Evolutionary conservation across 1,139 yeast genomes (phyloP).

Genomic region (Candida frijolesensis): DNA sequence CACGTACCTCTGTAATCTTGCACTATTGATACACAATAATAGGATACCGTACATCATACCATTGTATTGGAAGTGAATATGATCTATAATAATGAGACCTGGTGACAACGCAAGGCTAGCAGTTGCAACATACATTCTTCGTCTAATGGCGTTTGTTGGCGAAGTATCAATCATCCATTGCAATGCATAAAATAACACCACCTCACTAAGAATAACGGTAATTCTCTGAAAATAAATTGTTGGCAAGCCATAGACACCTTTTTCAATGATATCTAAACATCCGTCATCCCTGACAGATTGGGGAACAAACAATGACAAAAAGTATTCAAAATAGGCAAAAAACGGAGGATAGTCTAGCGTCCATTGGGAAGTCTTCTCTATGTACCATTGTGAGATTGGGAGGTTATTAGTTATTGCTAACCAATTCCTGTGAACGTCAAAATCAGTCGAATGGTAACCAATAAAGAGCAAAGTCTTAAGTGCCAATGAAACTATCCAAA

Average conservation of each 20-base stretch:
- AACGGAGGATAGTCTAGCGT: conserved; percentile 97
- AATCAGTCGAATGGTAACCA: conserved; percentile 82
- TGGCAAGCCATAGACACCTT: conserved; percentile 71
- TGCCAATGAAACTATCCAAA: conserved; percentile 43
- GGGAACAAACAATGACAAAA: conserved; percentile 73
- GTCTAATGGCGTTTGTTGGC: conserved; percentile 25
- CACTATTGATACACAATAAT: conserved; percentile 71
- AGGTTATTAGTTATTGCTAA: conserved; percentile 82
- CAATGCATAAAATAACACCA: conserved; percentile 66
- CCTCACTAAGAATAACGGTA: conserved; percentile 79
- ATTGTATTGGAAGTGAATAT: conserved; percentile 92
- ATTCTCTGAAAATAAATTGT: conserved; percentile 80
- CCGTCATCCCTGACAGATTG: conserved; percentile 66
- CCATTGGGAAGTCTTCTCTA: conserved; percentile 87
- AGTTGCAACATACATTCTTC: conserved; percentile 73
- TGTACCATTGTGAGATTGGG: conserved; percentile 82
- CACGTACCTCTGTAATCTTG: conserved; percentile 58
- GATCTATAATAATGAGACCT: conserved; percentile 84
- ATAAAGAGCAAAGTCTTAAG: conserved; percentile 39
- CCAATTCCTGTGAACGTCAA: conserved; percentile 98
- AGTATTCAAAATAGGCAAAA: conserved; percentile 93
- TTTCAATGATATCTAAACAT: conserved; percentile 67
- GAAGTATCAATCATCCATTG: conserved; percentile 70
- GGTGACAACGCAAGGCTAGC: conserved; percentile 86
- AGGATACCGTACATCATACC: conserved; percentile 90